Conservation (phyloP, 305 asterid species). For the Euphrasia arctica region DNA sequence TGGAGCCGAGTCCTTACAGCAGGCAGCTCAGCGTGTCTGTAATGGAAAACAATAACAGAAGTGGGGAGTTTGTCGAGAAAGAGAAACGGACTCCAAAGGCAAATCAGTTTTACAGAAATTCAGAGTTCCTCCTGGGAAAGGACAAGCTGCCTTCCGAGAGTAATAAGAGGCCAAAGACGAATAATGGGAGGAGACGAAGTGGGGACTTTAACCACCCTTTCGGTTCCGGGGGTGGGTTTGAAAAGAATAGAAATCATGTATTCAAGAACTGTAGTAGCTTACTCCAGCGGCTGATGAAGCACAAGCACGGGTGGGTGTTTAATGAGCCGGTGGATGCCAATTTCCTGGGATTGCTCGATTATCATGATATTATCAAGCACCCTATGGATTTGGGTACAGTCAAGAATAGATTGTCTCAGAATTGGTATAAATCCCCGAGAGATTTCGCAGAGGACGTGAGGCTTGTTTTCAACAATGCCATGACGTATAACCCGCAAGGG, state of each 20-base stretch:
- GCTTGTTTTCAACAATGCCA: conserved; percentile 60
- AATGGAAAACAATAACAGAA: conserved; percentile 38
- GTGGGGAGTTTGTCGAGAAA: conserved; percentile 48
- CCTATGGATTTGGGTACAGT: conserved; percentile 68
- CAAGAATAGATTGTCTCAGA: conserved; percentile 39
- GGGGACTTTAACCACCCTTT: conserved; percentile 7
- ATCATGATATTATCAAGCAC: conserved; percentile 45
- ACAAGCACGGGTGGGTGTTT: conserved; percentile 67
- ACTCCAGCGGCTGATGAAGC: conserved; percentile 64
- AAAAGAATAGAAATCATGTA: conserved; percentile 33
- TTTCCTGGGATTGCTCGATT: conserved; percentile 47
- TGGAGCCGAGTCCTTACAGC: conserved; percentile 37
- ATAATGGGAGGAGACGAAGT: conserved; percentile 29
- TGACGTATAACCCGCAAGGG: conserved; percentile 64
- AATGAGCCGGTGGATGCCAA: conserved; percentile 48
- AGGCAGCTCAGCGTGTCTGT: conserved; percentile 53
- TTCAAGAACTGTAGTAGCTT: conserved; percentile 45
- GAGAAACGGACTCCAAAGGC: conserved; percentile 83
- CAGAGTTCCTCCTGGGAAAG: conserved; percentile 65
- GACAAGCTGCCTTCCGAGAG: conserved; percentile 62
- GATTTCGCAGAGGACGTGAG: conserved; percentile 65
- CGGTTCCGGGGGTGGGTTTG: conserved; percentile 31
- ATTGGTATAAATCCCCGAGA: conserved; percentile 49
- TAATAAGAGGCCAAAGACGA: conserved; percentile 44
- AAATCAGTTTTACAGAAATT: conserved; percentile 50